Percentiles rank a stretch among this genome's conserved stretches.
These are phyloP conservation scores for Talaromyces atroroseus DNA, from an alignment of 2,329 filamentous ascomycete species.

Conservation along the genomic window DNA sequence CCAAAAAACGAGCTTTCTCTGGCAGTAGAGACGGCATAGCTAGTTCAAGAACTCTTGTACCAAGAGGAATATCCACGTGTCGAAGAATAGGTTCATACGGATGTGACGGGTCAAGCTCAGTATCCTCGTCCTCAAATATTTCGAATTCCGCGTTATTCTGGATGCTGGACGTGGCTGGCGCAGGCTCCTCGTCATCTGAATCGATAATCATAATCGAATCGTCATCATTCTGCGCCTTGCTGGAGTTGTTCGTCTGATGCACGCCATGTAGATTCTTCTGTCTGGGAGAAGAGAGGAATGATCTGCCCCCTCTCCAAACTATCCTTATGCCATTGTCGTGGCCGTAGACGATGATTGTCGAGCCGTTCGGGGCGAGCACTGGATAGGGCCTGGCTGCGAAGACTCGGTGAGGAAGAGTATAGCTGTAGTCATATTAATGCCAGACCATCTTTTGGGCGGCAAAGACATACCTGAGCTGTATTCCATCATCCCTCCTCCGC, in stretches of 20 bases:
- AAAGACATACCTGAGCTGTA: slow-evolving; percentile 39
- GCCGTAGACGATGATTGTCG: slow-evolving; percentile 56
- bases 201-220: slow-evolving; percentile 53
- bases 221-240: slow-evolving; percentile 21
- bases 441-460: neutral
- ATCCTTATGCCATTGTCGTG: slow-evolving; percentile 54
- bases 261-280: slow-evolving; percentile 21
- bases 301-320: slow-evolving; percentile 55
- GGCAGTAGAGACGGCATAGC: slow-evolving; percentile 45
- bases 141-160: slow-evolving; percentile 7
- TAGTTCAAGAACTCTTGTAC: slow-evolving; percentile 49
- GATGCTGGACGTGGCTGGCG: slow-evolving; percentile 20
- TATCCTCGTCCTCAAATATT: slow-evolving; percentile 48
- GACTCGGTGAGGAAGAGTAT: slow-evolving; percentile 55
- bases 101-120: slow-evolving; percentile 51
- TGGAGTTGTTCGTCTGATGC: slow-evolving; percentile 15
- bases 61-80: slow-evolving; percentile 51
- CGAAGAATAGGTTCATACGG: slow-evolving; percentile 52
- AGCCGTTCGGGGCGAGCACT: slow-evolving; percentile 54
- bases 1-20: slow-evolving; percentile 31
- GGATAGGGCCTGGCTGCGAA: slow-evolving; percentile 55
- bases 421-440: slow-evolving; percentile 40
- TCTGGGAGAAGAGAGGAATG: slow-evolving; percentile 32
- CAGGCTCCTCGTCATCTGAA: slow-evolving; percentile 52
- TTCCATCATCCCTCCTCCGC: slow-evolving; percentile 33